Percentiles rank a stretch among this genome's conserved stretches.
Evolutionary conservation across 208 protist genomes (phyloP).

Genomic region (Wallacemonas sp.): DNA sequence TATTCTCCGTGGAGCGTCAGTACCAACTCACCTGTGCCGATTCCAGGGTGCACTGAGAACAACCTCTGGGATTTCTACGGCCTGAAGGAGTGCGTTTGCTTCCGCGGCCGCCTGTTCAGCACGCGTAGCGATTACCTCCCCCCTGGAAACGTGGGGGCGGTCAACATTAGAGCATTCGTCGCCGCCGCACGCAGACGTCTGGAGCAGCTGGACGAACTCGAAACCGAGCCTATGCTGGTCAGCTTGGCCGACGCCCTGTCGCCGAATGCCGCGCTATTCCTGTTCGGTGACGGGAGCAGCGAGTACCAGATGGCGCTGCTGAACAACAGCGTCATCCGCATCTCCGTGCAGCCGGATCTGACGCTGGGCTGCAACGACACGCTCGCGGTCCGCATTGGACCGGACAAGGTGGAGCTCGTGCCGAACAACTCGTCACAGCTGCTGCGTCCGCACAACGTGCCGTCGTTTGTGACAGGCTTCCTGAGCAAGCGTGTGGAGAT

Average conservation of each 20-base stretch:
- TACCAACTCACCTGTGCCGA: slow-evolving; percentile 16
- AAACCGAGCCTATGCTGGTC: background rate
- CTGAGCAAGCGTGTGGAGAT: slow-evolving; percentile 31
- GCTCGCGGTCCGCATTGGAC: slow-evolving; percentile 1
- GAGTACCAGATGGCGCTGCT: slow-evolving; percentile 4
- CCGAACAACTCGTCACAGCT: slow-evolving; percentile 28
- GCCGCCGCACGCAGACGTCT: background rate
- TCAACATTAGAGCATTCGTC: background rate
- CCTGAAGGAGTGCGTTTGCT: slow-evolving; percentile 55
- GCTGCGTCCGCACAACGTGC: slow-evolving; percentile 40
- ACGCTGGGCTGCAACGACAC: background rate
- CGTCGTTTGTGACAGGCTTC: slow-evolving; percentile 31
- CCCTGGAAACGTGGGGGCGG: background rate
- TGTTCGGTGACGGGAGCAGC: background rate
- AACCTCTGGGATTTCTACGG: slow-evolving; percentile 41
- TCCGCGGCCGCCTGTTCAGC: slow-evolving; percentile 40
- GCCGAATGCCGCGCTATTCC: background rate
- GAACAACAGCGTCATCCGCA: background rate
- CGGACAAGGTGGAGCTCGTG: slow-evolving; percentile 24
- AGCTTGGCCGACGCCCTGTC: background rate
- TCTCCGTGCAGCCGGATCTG: background rate
- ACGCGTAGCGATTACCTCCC: slow-evolving; percentile 15
- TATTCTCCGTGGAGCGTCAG: slow-evolving; percentile 47
- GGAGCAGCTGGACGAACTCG: background rate
- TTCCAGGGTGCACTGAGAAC: background rate